Percentiles rank a stretch among this genome's conserved stretches.
phyloP scores from a whole-genome alignment of 2,329 filamentous ascomycete genomes.

The Cladosporium sp. region DNA sequence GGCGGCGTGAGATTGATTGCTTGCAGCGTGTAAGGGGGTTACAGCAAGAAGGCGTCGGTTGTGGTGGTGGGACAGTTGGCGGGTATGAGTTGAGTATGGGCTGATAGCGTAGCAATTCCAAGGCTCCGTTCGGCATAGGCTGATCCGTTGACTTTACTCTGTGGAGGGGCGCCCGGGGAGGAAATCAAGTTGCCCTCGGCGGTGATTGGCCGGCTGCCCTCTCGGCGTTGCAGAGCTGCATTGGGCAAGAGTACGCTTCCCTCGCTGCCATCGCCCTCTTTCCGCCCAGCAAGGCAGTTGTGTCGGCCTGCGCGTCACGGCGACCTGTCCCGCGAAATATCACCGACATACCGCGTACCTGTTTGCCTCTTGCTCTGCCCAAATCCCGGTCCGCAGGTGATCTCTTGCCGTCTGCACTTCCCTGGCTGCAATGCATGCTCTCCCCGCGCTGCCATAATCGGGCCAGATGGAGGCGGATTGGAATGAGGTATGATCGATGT shows the following conservation, averaged over 20 bases:
- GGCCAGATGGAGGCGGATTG: constrained; percentile 48
- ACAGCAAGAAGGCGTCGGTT: background rate
- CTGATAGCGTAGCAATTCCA: background rate
- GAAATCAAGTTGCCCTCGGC: background rate
- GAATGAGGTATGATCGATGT: constrained; percentile 46
- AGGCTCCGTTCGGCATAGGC: background rate
- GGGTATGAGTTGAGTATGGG: background rate
- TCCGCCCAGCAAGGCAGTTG: background rate
- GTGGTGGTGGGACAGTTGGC: background rate
- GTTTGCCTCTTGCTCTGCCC: background rate
- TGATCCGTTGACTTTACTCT: background rate
- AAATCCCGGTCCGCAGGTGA: background rate
- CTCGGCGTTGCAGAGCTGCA: background rate
- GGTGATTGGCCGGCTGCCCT: background rate
- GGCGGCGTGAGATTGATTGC: background rate
- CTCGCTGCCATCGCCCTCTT: background rate
- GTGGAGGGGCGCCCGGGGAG: background rate
- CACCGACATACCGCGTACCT: background rate
- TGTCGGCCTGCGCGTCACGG: background rate
- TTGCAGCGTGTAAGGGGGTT: background rate
- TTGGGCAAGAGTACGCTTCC: background rate
- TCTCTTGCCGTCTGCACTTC: background rate
- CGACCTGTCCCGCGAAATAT: background rate
- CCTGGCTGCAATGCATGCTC: constrained; percentile 2
- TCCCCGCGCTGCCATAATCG: constrained; percentile 9